Evolutionary conservation across 768 basidiomycete genomes (phyloP), one percentile per base, ranked within the genome.

Genomic region (Amanita inopinata): DNA sequence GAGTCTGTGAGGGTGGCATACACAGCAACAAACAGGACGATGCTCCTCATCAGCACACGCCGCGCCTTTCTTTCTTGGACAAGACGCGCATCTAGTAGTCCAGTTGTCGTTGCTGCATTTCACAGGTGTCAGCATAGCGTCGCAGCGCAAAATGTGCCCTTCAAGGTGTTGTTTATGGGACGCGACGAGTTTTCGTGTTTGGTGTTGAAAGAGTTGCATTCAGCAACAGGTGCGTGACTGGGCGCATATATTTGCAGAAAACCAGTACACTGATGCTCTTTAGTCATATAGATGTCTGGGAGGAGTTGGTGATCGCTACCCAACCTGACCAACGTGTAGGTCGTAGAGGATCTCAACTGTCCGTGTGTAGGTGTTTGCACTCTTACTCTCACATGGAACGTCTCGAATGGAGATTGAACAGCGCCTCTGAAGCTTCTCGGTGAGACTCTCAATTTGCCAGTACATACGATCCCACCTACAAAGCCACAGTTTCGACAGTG

Each of bases 121-220:
- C 7, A 10, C 12, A 20, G 33, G 24, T 36, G 28, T 24, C 33
- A 27, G 10, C 42, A 43, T 11, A 18, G 10, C 9, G 9, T 24
- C 19, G 25, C 24, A 5, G 14, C 33, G 11, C 19, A 32, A 25
- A 35, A 32, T 41, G 38, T 48, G 15, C 65, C 65, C 3, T 83
- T 88, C 56, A 73, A 78, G n/a, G 73, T 96, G 31, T 69, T 96
- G 4, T 94, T 89, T 59, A 75, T 89, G 56, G 92, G 92, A 38
- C 83, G 88, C 12, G 91, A 93, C 57, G 75, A 80, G 52, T 94
- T 94, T 59, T 94, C 91, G 1, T 83, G 83, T 54, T 60, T 64
- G 5, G 78, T 89, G 2, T 70, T 96, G 37, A 60, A 72, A 39
- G 68, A 80, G 43, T 59, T 94, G 1, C 62, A 83, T 43, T 53